phyloP scores from a whole-genome alignment of 306 rosid species.

The Echinosophora koreensis region DNA sequence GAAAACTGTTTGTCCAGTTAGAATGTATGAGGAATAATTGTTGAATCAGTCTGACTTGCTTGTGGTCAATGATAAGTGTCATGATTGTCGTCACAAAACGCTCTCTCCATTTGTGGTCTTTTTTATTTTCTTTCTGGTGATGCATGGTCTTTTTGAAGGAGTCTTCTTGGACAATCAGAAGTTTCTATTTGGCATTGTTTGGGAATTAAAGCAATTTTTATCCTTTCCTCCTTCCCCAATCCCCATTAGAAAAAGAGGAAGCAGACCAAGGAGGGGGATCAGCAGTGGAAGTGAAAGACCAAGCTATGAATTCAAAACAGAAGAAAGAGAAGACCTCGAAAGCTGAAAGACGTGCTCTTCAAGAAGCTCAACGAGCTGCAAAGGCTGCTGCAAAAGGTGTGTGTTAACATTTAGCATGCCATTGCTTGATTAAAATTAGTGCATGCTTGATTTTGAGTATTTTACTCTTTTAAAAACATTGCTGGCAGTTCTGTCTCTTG shows the following conservation, averaged over 20 bases:
- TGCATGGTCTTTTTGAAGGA: constrained; percentile 7
- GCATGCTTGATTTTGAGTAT: constrained; percentile 29
- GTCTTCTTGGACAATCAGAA: background rate
- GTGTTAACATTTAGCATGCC: constrained; percentile 5
- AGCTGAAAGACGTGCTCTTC: constrained; percentile 61
- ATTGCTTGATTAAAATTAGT: constrained; percentile 24
- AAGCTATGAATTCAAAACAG: constrained; percentile 36
- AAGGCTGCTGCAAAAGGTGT: constrained; percentile 61
- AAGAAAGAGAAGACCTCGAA: constrained; percentile 55
- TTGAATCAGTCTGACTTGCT: constrained; percentile 7
- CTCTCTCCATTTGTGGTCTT: background rate
- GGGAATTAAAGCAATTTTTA: constrained; percentile 37
- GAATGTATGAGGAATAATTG: background rate
- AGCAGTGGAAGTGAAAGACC: constrained; percentile 43
- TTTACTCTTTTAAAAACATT: background rate
- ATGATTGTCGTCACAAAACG: background rate
- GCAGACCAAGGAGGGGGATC: constrained; percentile 55
- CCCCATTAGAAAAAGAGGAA: constrained; percentile 44
- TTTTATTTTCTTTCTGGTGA: constrained; percentile 19
- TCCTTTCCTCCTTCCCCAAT: constrained; percentile 12
- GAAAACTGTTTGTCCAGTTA: background rate
- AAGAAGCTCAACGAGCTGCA: constrained; percentile 62
- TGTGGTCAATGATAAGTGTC: background rate
- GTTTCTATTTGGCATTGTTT: constrained; percentile 18
- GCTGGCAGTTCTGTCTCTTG: background rate